Base-by-base conservation (phyloP, 139 green algal genomes). In the Chlorella sp. region DNA sequence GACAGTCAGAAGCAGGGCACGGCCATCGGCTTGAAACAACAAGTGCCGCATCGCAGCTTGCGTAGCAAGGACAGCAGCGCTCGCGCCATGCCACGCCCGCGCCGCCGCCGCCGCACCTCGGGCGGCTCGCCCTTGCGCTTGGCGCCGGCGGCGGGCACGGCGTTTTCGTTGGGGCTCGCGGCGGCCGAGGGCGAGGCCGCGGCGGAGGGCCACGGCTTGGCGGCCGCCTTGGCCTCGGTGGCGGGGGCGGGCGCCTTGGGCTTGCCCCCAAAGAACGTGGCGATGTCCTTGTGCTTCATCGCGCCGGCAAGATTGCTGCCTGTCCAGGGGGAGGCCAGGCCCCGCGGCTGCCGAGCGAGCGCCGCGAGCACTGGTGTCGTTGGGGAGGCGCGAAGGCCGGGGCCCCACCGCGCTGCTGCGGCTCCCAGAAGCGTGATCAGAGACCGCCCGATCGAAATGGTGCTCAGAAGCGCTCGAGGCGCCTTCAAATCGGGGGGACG, bases 191-290 rank as follows among this genome's bases (percentile, higher is more conserved):
- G 21, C 41, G 21, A 21, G 48, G 48, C 17, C 17, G 48, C 21
- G 17, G 48, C 48, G 48, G 48, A n/a, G 1, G 17, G 65, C 65
- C n/a, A n/a, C 66, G 3, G 66, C n/a, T 50, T 61, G 15, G 73
- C 58, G 40, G 29, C 38, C 29, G 14, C n/a, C 38, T 27, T 71
- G 12, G 2, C 48, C 15, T 73, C 63, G 11, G n/a, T 62, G 4
- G 63, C 60, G 7, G 42, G 48, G 31, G 58, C 55, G 1, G 74
- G 29, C 21, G 61, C 31, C 48, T 79, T 78, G 53, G 75, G 67
- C 60, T 84, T 74, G 25, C 64, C 72, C 19, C 67, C 72, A 53
- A 86, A 86, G 63, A 86, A 86, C 17, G 36, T 65, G 25, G 81
- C 48, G 27, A 86, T 86, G 69, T 83, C 61, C 7, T 7, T 35